These are phyloP conservation scores for Leishmania major DNA, from an alignment of 208 protist species.

Conservation along the genomic window DNA sequence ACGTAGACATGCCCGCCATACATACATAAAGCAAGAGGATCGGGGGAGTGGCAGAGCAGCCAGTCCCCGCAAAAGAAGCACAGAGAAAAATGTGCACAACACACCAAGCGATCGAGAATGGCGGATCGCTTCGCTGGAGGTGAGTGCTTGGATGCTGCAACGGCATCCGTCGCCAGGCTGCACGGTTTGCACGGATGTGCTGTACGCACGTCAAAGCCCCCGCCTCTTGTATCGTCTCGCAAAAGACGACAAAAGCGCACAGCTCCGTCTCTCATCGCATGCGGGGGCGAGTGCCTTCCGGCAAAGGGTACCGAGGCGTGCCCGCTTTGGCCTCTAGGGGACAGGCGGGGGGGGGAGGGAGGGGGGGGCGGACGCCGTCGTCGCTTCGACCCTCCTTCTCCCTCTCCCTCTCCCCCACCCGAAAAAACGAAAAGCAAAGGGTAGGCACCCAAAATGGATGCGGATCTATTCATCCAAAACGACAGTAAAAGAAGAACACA, in stretches of 20 bases:
- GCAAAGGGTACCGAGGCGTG: not conserved
- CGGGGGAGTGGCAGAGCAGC: not conserved
- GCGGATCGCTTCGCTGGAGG: not conserved
- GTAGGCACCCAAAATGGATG: too few species aligned
- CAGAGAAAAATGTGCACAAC: not conserved
- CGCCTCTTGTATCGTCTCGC: not conserved
- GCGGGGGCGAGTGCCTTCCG: not conserved
- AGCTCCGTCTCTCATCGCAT: not conserved
- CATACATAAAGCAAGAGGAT: not conserved
- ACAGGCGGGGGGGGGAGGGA: too few species aligned
- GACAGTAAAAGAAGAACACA: not conserved
- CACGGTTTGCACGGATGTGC: not conserved
- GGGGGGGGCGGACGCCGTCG: too few species aligned
- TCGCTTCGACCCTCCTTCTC: too few species aligned
- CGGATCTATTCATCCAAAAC: not conserved
- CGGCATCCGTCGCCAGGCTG: not conserved
- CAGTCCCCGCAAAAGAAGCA: not conserved
- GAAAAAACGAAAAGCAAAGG: not conserved
- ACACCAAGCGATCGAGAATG: not conserved
- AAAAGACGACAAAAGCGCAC: not conserved
- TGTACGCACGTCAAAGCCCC: not conserved
- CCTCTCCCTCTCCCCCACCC: too few species aligned
- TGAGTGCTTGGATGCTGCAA: not conserved
- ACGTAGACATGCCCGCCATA: too few species aligned
- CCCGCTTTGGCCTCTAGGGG: not conserved